These are phyloP conservation scores for Kwoniella mangroviensis DNA, from an alignment of 768 basidiomycete genomes.

Conservation along the genomic window DNA sequence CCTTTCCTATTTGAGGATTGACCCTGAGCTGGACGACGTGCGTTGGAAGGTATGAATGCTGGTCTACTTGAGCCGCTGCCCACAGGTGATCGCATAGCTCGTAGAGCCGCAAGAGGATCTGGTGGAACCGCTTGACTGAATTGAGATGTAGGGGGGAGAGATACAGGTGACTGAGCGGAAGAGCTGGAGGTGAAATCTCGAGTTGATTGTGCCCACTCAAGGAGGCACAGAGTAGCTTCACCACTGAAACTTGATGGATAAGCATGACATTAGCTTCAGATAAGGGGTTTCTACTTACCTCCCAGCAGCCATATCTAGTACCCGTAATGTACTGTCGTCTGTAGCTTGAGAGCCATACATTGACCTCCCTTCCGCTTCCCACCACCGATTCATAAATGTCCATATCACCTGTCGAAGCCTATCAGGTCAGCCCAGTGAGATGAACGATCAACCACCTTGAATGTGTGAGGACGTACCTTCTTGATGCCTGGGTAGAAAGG, in stretches of 20 bases:
- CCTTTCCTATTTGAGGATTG: background rate
- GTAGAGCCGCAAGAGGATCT: slow-evolving; percentile 38
- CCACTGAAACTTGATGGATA: slow-evolving; percentile 61
- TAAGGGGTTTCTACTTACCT: slow-evolving; percentile 30
- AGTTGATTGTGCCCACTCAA: slow-evolving; percentile 63
- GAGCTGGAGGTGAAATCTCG: background rate
- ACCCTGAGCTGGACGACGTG: slow-evolving; percentile 1
- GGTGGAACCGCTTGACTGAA: slow-evolving; percentile 24
- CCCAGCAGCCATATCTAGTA: slow-evolving; percentile 70
- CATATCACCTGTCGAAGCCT: slow-evolving; percentile 11
- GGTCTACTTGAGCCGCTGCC: slow-evolving; percentile 43
- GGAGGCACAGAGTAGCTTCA: slow-evolving; percentile 67
- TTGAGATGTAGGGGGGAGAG: background rate
- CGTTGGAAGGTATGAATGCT: slow-evolving; percentile 57
- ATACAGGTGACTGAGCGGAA: background rate
- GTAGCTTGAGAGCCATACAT: slow-evolving; percentile 49
- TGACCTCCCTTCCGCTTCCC: slow-evolving; percentile 56
- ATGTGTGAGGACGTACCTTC: slow-evolving; percentile 61
- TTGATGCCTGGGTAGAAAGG: slow-evolving; percentile 73
- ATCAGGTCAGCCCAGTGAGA: no score
- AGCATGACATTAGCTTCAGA: background rate
- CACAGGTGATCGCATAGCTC: slow-evolving; percentile 19
- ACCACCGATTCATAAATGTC: slow-evolving; percentile 59
- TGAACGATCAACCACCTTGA: background rate
- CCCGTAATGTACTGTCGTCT: slow-evolving; percentile 44